A percentile compares a stretch with the other conserved stretches of the same genome.
phyloP scores from a whole-genome alignment of 768 basidiomycete species.

The Ramaria rubella region DNA sequence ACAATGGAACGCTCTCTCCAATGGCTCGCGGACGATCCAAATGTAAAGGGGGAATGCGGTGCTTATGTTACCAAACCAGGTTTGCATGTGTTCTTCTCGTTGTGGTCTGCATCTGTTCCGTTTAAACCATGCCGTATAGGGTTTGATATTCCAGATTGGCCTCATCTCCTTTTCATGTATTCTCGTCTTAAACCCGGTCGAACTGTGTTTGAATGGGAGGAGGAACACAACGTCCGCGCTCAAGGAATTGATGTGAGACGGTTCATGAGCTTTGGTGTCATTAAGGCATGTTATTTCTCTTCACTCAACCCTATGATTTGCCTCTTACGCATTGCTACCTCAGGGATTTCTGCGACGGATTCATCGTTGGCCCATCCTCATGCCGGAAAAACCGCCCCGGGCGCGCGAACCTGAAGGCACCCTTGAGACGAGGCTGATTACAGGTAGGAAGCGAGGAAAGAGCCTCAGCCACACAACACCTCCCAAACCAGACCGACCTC shows the following conservation, averaged over 20 bases:
- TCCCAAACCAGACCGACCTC: slow-evolving; percentile 1
- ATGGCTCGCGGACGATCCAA: slow-evolving; percentile 77
- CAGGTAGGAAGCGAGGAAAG: slow-evolving; percentile 6
- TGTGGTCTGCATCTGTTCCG: slow-evolving; percentile 4
- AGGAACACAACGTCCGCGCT: slow-evolving; percentile 58
- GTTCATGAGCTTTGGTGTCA: slow-evolving; percentile 96
- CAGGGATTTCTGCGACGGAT: slow-evolving; percentile 89
- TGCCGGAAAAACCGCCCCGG: slow-evolving; percentile 33
- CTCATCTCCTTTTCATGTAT: slow-evolving; percentile 79
- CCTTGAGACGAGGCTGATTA: background rate
- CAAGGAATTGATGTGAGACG: slow-evolving; percentile 84
- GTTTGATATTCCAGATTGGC: slow-evolving; percentile 71
- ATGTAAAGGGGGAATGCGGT: slow-evolving; percentile 87
- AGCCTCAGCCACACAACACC: slow-evolving; percentile 6
- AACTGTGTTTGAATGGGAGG: slow-evolving; percentile 85
- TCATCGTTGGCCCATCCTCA: slow-evolving; percentile 84
- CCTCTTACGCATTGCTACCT: background rate
- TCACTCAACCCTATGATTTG: background rate
- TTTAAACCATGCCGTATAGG: slow-evolving; percentile 9
- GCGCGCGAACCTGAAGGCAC: slow-evolving; percentile 3
- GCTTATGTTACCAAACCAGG: slow-evolving; percentile 82
- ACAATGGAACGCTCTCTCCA: slow-evolving; percentile 81
- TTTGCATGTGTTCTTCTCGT: slow-evolving; percentile 20
- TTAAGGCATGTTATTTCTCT: slow-evolving; percentile 57
- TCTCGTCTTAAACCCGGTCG: slow-evolving; percentile 78